These are phyloP conservation scores for Geotrichum macrosporum DNA, from an alignment of 1,139 yeast species.

Conservation along the genomic window DNA sequence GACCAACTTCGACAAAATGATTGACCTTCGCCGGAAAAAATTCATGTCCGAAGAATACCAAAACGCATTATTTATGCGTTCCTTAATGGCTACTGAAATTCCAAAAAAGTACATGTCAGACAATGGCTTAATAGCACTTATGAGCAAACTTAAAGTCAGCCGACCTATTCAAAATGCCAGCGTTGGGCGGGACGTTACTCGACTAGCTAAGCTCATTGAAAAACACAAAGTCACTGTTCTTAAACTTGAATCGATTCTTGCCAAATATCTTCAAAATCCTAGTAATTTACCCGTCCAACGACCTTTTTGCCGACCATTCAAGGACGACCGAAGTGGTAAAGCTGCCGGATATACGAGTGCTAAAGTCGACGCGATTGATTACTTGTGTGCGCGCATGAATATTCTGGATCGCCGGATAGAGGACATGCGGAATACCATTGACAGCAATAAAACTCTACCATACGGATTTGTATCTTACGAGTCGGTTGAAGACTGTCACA, in stretches of 20 bases:
- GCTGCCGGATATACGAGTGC: too few species aligned
- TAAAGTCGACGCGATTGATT: slow-evolving; percentile 37
- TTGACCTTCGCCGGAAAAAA: slow-evolving; percentile 32
- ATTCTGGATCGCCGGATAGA: slow-evolving; percentile 32
- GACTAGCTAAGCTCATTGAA: slow-evolving; percentile 32
- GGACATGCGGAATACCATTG: slow-evolving; percentile 29
- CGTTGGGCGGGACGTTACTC: slow-evolving; percentile 36
- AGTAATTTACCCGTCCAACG: slow-evolving; percentile 28
- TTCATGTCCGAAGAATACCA: slow-evolving; percentile 34
- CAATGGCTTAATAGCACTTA: slow-evolving; percentile 31
- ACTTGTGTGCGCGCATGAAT: slow-evolving; percentile 28
- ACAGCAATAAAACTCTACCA: slow-evolving; percentile 27
- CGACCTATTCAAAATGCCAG: slow-evolving; percentile 33
- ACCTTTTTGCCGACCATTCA: slow-evolving; percentile 26
- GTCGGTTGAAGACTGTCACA: slow-evolving; percentile 32
- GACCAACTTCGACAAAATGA: slow-evolving; percentile 33
- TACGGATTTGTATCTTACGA: slow-evolving; percentile 41
- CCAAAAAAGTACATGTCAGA: slow-evolving; percentile 32
- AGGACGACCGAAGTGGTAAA: slow-evolving; percentile 27
- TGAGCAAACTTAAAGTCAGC: slow-evolving; percentile 23
- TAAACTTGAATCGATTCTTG: slow-evolving; percentile 34
- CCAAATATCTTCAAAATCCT: slow-evolving; percentile 37
- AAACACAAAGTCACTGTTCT: slow-evolving; percentile 32
- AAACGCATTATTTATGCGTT: slow-evolving; percentile 34
- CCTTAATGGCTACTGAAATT: slow-evolving; percentile 38